These are phyloP conservation scores for Coemansia sp. DNA, from an alignment of 192 early-diverging fungal genomes.

Conservation along the genomic window DNA sequence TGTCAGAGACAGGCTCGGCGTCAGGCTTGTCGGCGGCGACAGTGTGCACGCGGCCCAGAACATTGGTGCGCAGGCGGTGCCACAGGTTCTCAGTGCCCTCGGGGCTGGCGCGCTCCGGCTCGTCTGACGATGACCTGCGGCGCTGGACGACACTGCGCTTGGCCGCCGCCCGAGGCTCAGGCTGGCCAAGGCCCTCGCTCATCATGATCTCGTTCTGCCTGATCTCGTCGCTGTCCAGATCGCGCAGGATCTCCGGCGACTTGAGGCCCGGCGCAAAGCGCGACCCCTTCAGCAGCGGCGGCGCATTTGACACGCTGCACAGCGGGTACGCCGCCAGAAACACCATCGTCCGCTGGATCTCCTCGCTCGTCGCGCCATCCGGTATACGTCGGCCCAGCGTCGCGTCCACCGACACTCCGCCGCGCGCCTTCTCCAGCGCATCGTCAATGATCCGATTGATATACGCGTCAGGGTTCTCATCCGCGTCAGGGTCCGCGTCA, in stretches of 20 bases:
- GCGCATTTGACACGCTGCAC: background rate
- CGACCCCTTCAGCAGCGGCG: background rate
- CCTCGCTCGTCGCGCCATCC: background rate
- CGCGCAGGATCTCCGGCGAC: conserved; percentile 28
- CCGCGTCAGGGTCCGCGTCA: background rate
- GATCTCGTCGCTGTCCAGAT: conserved; percentile 44
- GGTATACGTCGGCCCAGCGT: background rate
- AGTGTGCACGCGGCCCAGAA: conserved; percentile 43
- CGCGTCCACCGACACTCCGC: background rate
- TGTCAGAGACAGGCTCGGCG: background rate
- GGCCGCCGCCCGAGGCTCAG: background rate
- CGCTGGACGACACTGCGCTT: background rate
- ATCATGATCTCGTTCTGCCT: conserved; percentile 51
- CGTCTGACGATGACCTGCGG: conserved; percentile 2
- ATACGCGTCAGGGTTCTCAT: background rate
- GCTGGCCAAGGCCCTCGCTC: conserved; percentile 26
- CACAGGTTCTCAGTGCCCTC: conserved; percentile 43
- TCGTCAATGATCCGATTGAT: background rate
- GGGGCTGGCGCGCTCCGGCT: conserved; percentile 4
- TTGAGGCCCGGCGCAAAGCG: background rate
- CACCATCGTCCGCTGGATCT: background rate
- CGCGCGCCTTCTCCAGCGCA: background rate
- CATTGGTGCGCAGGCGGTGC: conserved; percentile 48
- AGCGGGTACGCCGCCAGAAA: background rate
- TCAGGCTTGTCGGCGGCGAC: conserved; percentile 3